Base-by-base conservation (phyloP, 1,139 yeast genomes). In the Saccharomyces hybrid region DNA sequence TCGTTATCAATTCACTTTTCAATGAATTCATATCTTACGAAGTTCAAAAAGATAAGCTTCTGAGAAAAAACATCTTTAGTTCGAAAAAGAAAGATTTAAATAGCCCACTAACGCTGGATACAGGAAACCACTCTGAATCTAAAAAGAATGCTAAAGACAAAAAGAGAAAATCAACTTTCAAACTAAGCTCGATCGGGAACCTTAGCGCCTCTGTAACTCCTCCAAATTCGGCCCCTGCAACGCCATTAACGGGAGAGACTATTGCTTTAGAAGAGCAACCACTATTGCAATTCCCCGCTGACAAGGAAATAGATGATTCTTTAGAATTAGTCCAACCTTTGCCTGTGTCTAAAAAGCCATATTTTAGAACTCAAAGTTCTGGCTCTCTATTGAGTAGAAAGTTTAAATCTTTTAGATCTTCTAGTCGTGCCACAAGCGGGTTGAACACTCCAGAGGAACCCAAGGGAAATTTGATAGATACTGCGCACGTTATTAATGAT, bases 1-100 rank as follows among this genome's bases (percentile, higher is more conserved):
- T 84, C 8, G 74, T 84, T 7, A 64, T 84, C 26, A 78, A 79
- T 57, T 83, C 89, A 0, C 63, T 86, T 2, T 81, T 85, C 59
- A 70, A 75, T 49, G 74, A 74, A 16, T 82, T 83, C 61, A 71
- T 80, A 6, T 62, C 73, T 6, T 77, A 70, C 60, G 87, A 82
- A 64, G 66, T 78, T 64, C 68, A 68, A 28, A 73, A 72, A 54
- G 82, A 79, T 63, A 63, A 64, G 34, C 47, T 52, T 2, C 59
- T 63, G 50, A 64, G 75, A 57, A 65, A 65, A n/a, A 52, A 51
- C 11, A 57, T 65, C 47, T 56, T 60, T 38, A 56, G 58, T 53
- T 63, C 50, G 52, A 63, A 59, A 44, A 57, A 57, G 31, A 38
- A 38, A 38, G 55, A 57, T 14, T 27, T 47, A 16, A 28, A 28